phyloP scores from a whole-genome alignment of 345 rosid genomes.

The Luvunga scandens region DNA sequence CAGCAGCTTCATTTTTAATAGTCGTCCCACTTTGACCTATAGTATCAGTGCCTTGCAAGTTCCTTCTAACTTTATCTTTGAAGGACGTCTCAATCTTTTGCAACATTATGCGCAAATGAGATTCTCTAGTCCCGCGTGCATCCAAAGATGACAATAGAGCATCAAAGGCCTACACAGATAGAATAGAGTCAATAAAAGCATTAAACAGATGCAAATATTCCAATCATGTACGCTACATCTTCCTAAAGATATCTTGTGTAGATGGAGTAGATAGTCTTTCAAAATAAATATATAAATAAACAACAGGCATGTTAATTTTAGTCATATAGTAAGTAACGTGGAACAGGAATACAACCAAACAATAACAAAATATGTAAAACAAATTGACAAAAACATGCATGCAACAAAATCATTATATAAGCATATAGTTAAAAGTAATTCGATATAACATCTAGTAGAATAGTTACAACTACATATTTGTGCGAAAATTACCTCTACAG shows the following conservation, averaged over 20 bases:
- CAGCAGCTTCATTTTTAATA: conserved; percentile 37
- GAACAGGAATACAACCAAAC: background rate
- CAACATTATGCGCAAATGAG: conserved; percentile 89
- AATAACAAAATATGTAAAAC: background rate
- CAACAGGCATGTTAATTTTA: background rate
- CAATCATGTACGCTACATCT: background rate
- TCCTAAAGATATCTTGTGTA: background rate
- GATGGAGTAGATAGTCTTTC: background rate
- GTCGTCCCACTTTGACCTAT: conserved; percentile 29
- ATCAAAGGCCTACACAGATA: conserved; percentile 71
- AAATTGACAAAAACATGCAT: background rate
- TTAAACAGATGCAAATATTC: background rate
- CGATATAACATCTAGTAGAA: background rate
- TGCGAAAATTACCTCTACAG: conserved; percentile 63
- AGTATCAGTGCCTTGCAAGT: conserved; percentile 26
- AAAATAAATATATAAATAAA: background rate
- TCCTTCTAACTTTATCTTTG: conserved; percentile 56
- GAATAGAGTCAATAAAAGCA: background rate
- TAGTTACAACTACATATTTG: background rate
- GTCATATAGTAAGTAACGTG: background rate
- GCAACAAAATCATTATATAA: background rate
- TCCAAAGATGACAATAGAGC: conserved; percentile 77
- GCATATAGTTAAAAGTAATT: background rate
- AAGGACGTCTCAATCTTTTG: conserved; percentile 75
- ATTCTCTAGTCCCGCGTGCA: conserved; percentile 88